A percentile compares a stretch with the other conserved stretches of the same genome.
These are phyloP conservation scores for Blastobotrys parvus DNA, from an alignment of 805 yeast genomes.

Conservation along the genomic window DNA sequence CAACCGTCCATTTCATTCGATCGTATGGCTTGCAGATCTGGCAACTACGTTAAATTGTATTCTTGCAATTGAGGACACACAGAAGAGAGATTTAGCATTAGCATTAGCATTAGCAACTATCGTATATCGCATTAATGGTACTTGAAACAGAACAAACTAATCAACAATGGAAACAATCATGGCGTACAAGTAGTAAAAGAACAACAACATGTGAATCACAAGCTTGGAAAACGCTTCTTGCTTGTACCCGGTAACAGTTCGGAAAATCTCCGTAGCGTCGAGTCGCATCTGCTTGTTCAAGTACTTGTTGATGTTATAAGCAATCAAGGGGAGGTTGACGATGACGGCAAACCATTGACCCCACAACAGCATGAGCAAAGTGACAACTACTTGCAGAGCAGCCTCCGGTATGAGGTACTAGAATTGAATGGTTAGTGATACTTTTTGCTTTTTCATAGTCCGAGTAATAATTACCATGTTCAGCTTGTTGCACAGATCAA, in stretches of 20 bases:
- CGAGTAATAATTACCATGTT: conserved; percentile 37
- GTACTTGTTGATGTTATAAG: conserved; percentile 72
- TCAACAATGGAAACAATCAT: conserved; percentile 90
- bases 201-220: conserved; percentile 83
- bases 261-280: conserved; percentile 96
- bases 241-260: conserved; percentile 88
- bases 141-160: conserved; percentile 30
- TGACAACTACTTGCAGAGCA: conserved; percentile 55
- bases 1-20: too few relatives aligned
- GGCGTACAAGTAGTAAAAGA: conserved; percentile 91
- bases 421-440: not conserved
- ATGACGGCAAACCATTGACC: conserved; percentile 91
- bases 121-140: not conserved
- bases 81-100: too few relatives aligned
- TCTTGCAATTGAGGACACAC: too few relatives aligned
- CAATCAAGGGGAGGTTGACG: conserved; percentile 76
- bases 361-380: conserved; percentile 64
- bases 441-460: not conserved
- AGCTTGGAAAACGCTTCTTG: conserved; percentile 82
- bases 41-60: too few relatives aligned
- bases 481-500: conserved; percentile 87
- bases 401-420: conserved; percentile 85
- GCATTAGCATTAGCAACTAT: too few relatives aligned
- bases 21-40: too few relatives aligned
- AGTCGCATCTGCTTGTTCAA: conserved; percentile 72